phyloP scores from a whole-genome alignment of 2,329 filamentous ascomycete genomes.

The Ceratocystis huliohia region DNA sequence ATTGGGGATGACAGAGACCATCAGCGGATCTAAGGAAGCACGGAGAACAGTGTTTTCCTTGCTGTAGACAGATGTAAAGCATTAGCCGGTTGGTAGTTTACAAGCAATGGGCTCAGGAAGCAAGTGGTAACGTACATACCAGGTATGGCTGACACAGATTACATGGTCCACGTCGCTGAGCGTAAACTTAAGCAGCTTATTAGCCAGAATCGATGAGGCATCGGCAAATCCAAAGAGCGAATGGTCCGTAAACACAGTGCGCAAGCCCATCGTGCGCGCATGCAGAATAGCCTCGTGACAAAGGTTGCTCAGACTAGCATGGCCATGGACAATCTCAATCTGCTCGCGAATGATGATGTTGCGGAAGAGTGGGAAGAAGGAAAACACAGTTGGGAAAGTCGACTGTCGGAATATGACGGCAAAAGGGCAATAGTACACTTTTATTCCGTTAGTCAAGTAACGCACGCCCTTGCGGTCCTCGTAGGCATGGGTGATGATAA shows the following conservation, averaged over 20 bases:
- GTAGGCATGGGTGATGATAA: constrained; percentile 94
- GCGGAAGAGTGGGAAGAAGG: constrained; percentile 93
- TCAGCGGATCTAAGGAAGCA: constrained; percentile 85
- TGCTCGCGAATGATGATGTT: constrained; percentile 90
- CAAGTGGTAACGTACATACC: constrained; percentile 40
- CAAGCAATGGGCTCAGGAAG: not conserved
- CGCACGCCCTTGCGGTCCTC: constrained; percentile 80
- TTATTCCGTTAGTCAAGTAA: constrained; percentile 93
- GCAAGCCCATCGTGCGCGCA: constrained; percentile 86
- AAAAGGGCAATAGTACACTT: constrained; percentile 96
- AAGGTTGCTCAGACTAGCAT: constrained; percentile 81
- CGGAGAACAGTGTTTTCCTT: constrained; percentile 96
- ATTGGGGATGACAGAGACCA: constrained; percentile 93
- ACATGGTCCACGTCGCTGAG: constrained; percentile 96
- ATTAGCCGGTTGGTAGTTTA: not conserved
- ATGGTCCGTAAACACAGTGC: constrained; percentile 95
- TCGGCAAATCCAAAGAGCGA: constrained; percentile 96
- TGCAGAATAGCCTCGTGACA: constrained; percentile 93
- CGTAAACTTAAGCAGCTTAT: constrained; percentile 92
- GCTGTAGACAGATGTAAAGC: constrained; percentile 34
- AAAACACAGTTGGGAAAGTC: constrained; percentile 94
- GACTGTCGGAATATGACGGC: constrained; percentile 88
- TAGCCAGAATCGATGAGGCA: constrained; percentile 86
- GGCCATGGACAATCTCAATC: constrained; percentile 97
- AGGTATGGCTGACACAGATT: constrained; percentile 96